phyloP scores from a whole-genome alignment of 805 yeast species.

The Saccharomycodes ludwigii region DNA sequence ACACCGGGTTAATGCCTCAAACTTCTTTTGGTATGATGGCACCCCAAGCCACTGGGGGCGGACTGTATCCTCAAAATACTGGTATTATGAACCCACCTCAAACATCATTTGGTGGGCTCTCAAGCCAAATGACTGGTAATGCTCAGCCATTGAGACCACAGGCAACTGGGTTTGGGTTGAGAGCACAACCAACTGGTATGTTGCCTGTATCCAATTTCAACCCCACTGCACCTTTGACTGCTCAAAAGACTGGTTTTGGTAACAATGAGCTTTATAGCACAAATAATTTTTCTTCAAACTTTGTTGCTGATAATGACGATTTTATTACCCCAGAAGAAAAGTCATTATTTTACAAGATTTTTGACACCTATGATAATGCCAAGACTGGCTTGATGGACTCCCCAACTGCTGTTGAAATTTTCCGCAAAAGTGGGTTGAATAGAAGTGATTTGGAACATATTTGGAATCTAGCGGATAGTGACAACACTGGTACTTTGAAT shows the following conservation, averaged over 20 bases:
- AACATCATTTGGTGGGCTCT: slow-evolving; percentile 15
- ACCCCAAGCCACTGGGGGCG: slow-evolving; percentile 16
- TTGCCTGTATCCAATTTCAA: slow-evolving; percentile 32
- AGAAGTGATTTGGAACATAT: slow-evolving; percentile 79
- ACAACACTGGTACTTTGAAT: slow-evolving; percentile 71
- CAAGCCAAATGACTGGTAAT: slow-evolving; percentile 23
- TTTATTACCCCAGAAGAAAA: slow-evolving; percentile 83
- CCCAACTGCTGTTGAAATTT: slow-evolving; percentile 68
- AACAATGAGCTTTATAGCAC: slow-evolving; percentile 28
- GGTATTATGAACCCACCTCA: slow-evolving; percentile 28
- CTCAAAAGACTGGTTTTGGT: slow-evolving; percentile 35
- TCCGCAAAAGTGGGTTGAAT: slow-evolving; percentile 81
- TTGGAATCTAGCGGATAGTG: slow-evolving; percentile 81
- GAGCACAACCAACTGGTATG: slow-evolving; percentile 62
- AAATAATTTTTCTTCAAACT: slow-evolving; percentile 22
- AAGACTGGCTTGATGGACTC: slow-evolving; percentile 66
- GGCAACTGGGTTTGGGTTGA: slow-evolving; percentile 37
- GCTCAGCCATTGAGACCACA: slow-evolving; percentile 38
- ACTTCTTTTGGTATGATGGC: slow-evolving; percentile 24
- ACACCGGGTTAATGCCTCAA: slow-evolving; percentile 30
- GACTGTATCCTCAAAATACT: slow-evolving; percentile 28
- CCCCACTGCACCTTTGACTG: slow-evolving; percentile 24
- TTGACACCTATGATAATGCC: slow-evolving; percentile 71
- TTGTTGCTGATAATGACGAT: slow-evolving; percentile 33
- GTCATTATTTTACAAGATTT: slow-evolving; percentile 72